Conservation (phyloP, 2,329 filamentous ascomycete species). For the Colletotrichum neosansevieriae region DNA sequence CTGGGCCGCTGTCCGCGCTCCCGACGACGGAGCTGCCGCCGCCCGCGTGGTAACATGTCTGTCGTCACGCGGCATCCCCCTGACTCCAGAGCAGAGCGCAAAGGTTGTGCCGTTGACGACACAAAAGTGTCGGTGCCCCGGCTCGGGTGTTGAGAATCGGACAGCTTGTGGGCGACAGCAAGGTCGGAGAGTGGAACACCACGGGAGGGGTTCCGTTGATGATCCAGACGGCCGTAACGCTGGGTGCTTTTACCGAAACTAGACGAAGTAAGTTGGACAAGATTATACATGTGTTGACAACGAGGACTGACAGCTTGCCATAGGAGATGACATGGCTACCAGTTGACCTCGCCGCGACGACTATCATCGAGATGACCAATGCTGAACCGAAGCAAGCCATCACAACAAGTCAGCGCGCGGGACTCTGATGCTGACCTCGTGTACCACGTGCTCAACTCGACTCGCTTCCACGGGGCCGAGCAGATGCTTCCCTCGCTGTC, state of each 20-base stretch:
- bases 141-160: slow-evolving; percentile 52
- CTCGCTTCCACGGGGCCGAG: slow-evolving; percentile 60
- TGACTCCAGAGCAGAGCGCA: slow-evolving; percentile 39
- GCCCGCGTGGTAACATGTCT: slow-evolving; percentile 47
- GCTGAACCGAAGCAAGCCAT: too few species aligned
- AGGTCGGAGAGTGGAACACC: slow-evolving; percentile 59
- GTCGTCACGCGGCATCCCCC: slow-evolving; percentile 47
- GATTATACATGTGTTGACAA: too few species aligned
- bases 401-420: too few species aligned
- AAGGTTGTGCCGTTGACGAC: slow-evolving; percentile 53
- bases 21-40: slow-evolving; percentile 48
- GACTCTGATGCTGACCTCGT: slow-evolving; percentile 47
- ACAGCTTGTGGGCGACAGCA: slow-evolving; percentile 58
- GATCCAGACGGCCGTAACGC: slow-evolving; percentile 59
- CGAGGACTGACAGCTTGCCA: too few species aligned
- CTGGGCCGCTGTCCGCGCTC: slow-evolving; percentile 62
- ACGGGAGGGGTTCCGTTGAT: slow-evolving; percentile 63
- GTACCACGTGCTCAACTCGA: slow-evolving; percentile 64
- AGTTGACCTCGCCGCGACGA: too few species aligned
- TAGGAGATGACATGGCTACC: too few species aligned
- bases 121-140: slow-evolving; percentile 7
- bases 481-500: slow-evolving; percentile 64
- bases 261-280: too few species aligned
- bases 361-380: too few species aligned
- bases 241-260: too few species aligned